Percentiles rank a stretch among this genome's conserved stretches.
Conservation (phyloP, 768 basidiomycete species). For the Psilocybe cyanescens region DNA sequence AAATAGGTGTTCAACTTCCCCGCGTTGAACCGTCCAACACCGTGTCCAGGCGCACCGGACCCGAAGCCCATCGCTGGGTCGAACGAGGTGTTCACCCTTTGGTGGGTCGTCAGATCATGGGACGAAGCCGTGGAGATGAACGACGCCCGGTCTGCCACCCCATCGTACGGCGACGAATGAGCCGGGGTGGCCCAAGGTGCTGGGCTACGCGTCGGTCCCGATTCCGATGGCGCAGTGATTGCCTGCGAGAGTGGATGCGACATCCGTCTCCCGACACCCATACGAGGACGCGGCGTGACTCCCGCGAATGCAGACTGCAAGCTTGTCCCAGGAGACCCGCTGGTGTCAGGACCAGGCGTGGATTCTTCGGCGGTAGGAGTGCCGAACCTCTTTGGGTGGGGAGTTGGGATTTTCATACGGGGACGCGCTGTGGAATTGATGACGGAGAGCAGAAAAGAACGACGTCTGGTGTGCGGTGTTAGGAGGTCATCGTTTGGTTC, state of each 20-base stretch:
- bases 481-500: conserved; percentile 47
- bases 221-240: conserved; percentile 35
- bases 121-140: conserved; percentile 86
- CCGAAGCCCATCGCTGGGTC: conserved; percentile 83
- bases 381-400: conserved; percentile 53
- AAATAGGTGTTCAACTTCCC: conserved; percentile 85
- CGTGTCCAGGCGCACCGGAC: conserved; percentile 60
- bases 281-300: conserved; percentile 64
- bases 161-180: conserved; percentile 48
- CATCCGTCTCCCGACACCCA: conserved; percentile 38
- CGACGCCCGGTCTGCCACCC: conserved; percentile 60
- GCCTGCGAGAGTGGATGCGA: conserved; percentile 74
- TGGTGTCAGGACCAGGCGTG: conserved; percentile 35
- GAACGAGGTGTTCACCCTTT: conserved; percentile 85
- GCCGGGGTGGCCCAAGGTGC: conserved; percentile 38
- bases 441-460: conserved; percentile 82
- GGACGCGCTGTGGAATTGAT: conserved; percentile 85
- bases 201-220: conserved; percentile 32
- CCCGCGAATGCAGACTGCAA: conserved; percentile 62
- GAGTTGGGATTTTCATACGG: conserved; percentile 65
- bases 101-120: conserved; percentile 83
- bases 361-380: conserved; percentile 35
- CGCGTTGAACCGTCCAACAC: conserved; percentile 81
- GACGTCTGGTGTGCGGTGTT: conserved; percentile 74
- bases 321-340: conserved; percentile 28